Conservation (phyloP, 345 rosid genomes). For the Brassica rapa region DNA sequence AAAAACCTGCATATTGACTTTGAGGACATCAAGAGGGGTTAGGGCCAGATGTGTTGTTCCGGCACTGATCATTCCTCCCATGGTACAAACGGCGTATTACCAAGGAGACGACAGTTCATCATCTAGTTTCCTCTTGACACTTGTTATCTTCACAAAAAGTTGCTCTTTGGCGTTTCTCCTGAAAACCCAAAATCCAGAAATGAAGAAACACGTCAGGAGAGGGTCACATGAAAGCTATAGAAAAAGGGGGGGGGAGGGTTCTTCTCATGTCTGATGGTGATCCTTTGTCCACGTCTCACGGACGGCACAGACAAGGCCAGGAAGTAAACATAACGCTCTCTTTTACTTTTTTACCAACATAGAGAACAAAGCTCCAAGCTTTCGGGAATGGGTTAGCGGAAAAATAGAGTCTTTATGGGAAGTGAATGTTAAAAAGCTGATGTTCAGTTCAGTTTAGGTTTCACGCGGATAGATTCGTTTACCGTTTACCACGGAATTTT, state of each 20-base stretch:
- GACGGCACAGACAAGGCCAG: conserved; percentile 32
- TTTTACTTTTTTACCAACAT: conserved; percentile 1
- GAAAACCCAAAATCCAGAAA: conserved; percentile 12
- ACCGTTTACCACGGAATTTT: conserved; percentile 8
- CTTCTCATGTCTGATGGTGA: conserved; percentile 36
- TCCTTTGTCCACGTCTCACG: conserved; percentile 41
- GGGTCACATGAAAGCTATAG: conserved; percentile 9
- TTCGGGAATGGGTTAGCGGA: conserved; percentile 29
- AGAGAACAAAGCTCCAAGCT: conserved; percentile 31
- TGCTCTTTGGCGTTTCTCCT: conserved; percentile 16
- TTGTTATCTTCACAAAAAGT: conserved; percentile 33
- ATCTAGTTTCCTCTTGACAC: conserved; percentile 26
- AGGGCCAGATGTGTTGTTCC: conserved; percentile 61
- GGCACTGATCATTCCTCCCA: conserved; percentile 70
- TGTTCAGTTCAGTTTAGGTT: conserved; percentile 21
- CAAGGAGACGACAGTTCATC: conserved; percentile 38
- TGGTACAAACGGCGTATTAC: conserved; percentile 52
- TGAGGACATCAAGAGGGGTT: conserved; percentile 71
- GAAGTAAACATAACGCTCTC: conserved; percentile 28
- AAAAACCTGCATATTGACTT: conserved; percentile 73
- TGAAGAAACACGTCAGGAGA: conserved; percentile 19
- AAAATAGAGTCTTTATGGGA: conserved; percentile 16
- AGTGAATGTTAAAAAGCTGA: background rate
- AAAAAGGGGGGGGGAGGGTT: conserved; percentile 1
- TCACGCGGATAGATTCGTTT: conserved; percentile 20